phyloP scores from a whole-genome alignment of 768 basidiomycete species.

The Amanita inopinata region DNA sequence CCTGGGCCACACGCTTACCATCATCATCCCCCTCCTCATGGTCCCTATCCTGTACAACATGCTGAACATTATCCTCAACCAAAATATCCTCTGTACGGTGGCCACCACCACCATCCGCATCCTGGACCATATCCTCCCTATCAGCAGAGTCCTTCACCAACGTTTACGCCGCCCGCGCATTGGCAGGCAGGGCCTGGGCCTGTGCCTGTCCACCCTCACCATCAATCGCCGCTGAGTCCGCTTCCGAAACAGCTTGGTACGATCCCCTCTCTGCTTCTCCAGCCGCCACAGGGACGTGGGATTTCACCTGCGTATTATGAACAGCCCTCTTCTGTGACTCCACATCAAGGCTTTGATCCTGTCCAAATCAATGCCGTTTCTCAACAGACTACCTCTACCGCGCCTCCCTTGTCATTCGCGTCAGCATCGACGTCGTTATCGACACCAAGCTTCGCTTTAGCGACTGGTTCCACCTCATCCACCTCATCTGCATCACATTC shows the following conservation, averaged over 20 bases:
- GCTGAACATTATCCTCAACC: too few species aligned
- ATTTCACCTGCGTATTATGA: constrained; percentile 9
- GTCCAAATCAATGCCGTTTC: neutral
- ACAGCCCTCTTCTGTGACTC: neutral
- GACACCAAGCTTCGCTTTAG: neutral
- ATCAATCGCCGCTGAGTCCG: neutral
- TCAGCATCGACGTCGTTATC: neutral
- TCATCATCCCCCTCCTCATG: neutral
- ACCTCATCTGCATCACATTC: neutral
- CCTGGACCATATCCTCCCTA: constrained; percentile 1
- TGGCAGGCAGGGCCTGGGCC: neutral
- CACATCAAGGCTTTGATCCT: neutral
- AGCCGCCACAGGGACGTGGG: neutral
- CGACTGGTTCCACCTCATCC: neutral
- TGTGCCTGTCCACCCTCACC: neutral
- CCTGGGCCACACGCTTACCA: neutral
- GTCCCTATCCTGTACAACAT: neutral
- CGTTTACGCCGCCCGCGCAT: neutral
- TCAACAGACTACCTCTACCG: neutral
- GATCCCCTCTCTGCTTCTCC: neutral
- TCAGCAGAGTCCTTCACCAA: neutral
- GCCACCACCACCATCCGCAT: constrained; percentile 8
- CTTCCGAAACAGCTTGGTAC: neutral
- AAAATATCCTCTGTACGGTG: too few species aligned
- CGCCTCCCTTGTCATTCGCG: neutral